A percentile compares a stretch with the other conserved stretches of the same genome.
These are phyloP conservation scores for Fusarium luffae DNA, from an alignment of 2,329 filamentous ascomycete species.

Conservation along the genomic window DNA sequence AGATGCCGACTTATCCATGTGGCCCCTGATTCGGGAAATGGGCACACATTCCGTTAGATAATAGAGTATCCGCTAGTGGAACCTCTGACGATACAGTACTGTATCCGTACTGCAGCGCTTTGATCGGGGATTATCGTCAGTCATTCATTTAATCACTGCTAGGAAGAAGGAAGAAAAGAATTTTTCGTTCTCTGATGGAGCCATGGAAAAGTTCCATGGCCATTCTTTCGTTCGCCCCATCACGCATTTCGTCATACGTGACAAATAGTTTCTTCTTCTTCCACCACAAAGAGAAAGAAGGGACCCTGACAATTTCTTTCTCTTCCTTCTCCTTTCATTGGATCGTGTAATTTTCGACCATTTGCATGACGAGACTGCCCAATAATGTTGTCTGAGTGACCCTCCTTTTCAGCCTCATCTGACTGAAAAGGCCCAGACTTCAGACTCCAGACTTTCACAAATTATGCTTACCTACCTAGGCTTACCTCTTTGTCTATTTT, in stretches of 20 bases:
- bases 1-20: constrained; percentile 46
- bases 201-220: constrained; percentile 34
- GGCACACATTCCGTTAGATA: constrained; percentile 47
- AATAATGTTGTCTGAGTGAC: constrained; percentile 26
- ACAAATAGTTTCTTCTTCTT: constrained; percentile 37
- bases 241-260: constrained; percentile 35
- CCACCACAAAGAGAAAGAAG: not conserved
- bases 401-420: constrained; percentile 41
- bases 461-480: constrained; percentile 6
- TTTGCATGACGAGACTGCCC: constrained; percentile 8
- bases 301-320: not conserved
- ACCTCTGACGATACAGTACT: constrained; percentile 19
- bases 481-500: constrained; percentile 17
- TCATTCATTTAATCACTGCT: not conserved
- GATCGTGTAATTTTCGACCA: constrained; percentile 6
- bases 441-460: constrained; percentile 4
- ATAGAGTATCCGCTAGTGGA: constrained; percentile 40
- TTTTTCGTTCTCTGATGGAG: not conserved
- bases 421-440: constrained; percentile 33
- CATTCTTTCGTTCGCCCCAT: constrained; percentile 21
- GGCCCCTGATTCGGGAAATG: constrained; percentile 39
- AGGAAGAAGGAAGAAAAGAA: not conserved
- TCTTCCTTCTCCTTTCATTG: constrained; percentile 4
- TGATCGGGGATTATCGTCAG: constrained; percentile 9
- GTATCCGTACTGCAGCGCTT: constrained; percentile 3